Evolutionary conservation across 1,139 yeast genomes (phyloP), one percentile per base, ranked within the genome.

Genomic region (Barnettozyma hawaiiensis): DNA sequence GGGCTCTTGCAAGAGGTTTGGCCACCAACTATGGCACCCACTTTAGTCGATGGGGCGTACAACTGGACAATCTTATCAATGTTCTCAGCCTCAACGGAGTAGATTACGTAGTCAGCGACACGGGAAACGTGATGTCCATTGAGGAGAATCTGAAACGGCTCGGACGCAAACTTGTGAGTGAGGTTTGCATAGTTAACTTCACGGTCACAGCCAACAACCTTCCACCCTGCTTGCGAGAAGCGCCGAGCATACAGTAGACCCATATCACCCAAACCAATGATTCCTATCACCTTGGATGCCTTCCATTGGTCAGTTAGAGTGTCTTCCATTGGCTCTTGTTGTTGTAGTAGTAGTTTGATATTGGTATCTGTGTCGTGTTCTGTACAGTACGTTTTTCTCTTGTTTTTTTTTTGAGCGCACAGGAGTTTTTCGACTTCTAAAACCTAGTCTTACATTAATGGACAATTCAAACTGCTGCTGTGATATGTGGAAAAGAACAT

Each of bases 211-310:
- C 96, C 97, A 40, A 86, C 79, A 2, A 92, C 97, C 18, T 62
- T 74, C 96, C 96, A 87, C 1, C 97, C 97, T 1, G 90, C 94
- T 39, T 73, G 72, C 20, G 85, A 70, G 57, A 94, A 82, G 44
- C 83, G 66, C 15, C 71, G 70, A 47, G 97, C 97, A 57, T 92
- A 92, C 51, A 92, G 66, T 35, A 77, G 67, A 14, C 98, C 98
- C 98, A 92, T 92, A 61, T 92, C 98, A 22, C 98, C 98, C 35
- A 92, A 75, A 1, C 98, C 98, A 45, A 92, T 90, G 50, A 92
- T 85, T 3, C 98, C 98, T 39, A 92, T 75, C 32, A 69, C 70
- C 59, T 79, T 83, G 29, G 69, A 52, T 14, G 26, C 36, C 15
- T 32, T 39, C 41, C 35, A 39, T 19, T 32, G 21, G 6, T 8